Conservation (phyloP, 2,329 filamentous ascomycete genomes). For the Ascochyta viciae-villosae region DNA sequence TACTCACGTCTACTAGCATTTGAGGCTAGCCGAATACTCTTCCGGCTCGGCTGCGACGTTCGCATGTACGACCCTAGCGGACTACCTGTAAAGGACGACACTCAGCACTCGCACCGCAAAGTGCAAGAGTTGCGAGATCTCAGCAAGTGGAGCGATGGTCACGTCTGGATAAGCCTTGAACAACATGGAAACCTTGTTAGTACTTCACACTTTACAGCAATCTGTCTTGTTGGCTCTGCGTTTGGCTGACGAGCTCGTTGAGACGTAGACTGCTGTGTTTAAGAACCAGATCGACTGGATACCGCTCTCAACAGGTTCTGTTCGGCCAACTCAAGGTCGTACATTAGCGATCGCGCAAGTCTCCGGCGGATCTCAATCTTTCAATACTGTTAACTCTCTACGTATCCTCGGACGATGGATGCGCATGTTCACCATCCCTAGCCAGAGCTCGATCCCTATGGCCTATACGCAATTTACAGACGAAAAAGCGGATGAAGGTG, state of each 20-base stretch:
- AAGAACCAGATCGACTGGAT: constrained; percentile 78
- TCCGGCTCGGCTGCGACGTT: constrained; percentile 70
- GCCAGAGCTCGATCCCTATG: constrained; percentile 69
- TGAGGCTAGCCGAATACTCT: constrained; percentile 67
- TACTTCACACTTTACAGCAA: no score
- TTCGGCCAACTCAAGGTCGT: constrained; percentile 70
- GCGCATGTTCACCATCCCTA: constrained; percentile 72
- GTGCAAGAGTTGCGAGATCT: constrained; percentile 69
- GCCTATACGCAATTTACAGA: constrained; percentile 69
- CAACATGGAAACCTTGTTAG: constrained; percentile 66
- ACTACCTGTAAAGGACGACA: constrained; percentile 69
- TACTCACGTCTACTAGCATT: constrained; percentile 67
- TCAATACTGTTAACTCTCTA: constrained; percentile 71
- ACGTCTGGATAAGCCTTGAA: constrained; percentile 71
- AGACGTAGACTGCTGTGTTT: constrained; percentile 57
- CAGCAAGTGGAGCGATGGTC: constrained; percentile 70
- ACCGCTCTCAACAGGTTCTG: constrained; percentile 65
- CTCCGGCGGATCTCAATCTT: constrained; percentile 69
- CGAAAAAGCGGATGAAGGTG: constrained; percentile 53
- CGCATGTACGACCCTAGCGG: constrained; percentile 66
- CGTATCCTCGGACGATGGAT: constrained; percentile 72
- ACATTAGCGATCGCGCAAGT: constrained; percentile 70
- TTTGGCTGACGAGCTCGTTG: no score
- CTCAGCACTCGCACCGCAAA: constrained; percentile 62
- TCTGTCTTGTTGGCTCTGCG: no score